Evolutionary conservation across 2,329 filamentous ascomycete genomes (phyloP).

Genomic region (Laburnicola sp.): DNA sequence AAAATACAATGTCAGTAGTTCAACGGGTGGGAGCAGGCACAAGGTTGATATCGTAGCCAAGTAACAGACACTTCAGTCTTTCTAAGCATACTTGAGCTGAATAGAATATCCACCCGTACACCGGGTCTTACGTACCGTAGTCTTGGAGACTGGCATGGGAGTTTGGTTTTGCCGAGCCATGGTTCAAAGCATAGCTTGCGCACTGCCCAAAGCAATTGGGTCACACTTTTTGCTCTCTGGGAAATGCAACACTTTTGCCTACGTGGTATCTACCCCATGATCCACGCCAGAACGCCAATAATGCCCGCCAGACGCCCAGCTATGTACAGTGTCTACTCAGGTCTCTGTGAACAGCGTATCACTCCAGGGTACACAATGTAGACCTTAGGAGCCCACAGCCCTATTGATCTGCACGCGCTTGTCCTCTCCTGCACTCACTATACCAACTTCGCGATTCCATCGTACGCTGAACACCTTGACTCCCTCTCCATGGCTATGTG

Average conservation of each 20-base stretch:
- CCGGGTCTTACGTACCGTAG: too few species aligned
- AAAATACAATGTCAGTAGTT: too few species aligned
- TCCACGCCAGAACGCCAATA: slow-evolving; percentile 4
- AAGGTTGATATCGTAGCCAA: too few species aligned
- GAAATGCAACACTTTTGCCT: background rate
- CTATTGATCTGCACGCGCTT: slow-evolving; percentile 89
- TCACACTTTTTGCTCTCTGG: background rate
- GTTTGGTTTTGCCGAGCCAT: too few species aligned
- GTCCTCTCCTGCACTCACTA: slow-evolving; percentile 90
- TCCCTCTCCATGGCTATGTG: slow-evolving; percentile 72
- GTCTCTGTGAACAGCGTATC: background rate
- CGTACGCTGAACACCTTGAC: slow-evolving; percentile 86
- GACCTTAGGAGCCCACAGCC: slow-evolving; percentile 21
- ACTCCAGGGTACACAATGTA: background rate
- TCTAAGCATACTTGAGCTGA: too few species aligned
- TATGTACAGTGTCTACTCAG: background rate
- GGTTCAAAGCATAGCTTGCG: too few species aligned
- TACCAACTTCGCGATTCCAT: slow-evolving; percentile 85
- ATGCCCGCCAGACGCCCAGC: background rate
- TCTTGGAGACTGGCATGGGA: too few species aligned
- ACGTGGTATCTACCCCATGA: slow-evolving; percentile 10
- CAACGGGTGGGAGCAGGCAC: too few species aligned
- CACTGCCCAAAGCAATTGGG: background rate
- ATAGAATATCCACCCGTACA: too few species aligned
- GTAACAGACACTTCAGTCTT: too few species aligned